These are phyloP conservation scores for Candida anglica DNA, from an alignment of 805 yeast species.

Conservation along the genomic window DNA sequence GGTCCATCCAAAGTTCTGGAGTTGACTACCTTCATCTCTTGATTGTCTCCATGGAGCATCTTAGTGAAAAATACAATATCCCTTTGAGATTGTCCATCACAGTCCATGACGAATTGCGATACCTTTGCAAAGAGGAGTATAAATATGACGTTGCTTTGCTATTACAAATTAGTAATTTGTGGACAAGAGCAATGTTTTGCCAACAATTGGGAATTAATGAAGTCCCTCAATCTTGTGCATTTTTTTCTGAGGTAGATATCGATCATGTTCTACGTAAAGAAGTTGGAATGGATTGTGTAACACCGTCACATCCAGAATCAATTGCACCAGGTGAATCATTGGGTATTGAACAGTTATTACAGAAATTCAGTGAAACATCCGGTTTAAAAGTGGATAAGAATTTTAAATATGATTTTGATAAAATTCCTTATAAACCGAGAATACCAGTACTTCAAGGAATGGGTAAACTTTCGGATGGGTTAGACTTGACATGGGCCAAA, in stretches of 20 bases:
- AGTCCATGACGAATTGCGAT: slow-evolving; percentile 94
- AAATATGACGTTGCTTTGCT: slow-evolving; percentile 75
- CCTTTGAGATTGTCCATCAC: slow-evolving; percentile 79
- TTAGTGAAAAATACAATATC: slow-evolving; percentile 58
- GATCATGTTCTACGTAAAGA: slow-evolving; percentile 88
- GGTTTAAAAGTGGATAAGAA: slow-evolving; percentile 8
- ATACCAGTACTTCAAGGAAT: slow-evolving; percentile 21
- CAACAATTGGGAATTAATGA: slow-evolving; percentile 87
- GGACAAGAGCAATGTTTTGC: slow-evolving; percentile 96
- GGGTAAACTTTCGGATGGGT: slow-evolving; percentile 18
- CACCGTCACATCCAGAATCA: slow-evolving; percentile 76
- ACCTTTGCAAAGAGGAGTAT: slow-evolving; percentile 69
- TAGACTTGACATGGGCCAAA: slow-evolving; percentile 19
- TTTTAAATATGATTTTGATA: slow-evolving; percentile 6
- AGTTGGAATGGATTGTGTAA: slow-evolving; percentile 84
- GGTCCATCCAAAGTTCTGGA: slow-evolving; percentile 98
- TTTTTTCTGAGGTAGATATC: slow-evolving; percentile 89
- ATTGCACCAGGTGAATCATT: slow-evolving; percentile 79
- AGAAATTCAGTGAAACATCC: slow-evolving; percentile 20
- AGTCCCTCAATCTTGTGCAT: slow-evolving; percentile 92
- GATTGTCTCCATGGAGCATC: slow-evolving; percentile 82
- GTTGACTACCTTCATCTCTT: slow-evolving; percentile 91
- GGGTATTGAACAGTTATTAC: slow-evolving; percentile 52
- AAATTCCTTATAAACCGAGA: slow-evolving; percentile 13
- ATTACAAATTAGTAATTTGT: slow-evolving; percentile 81